A percentile compares a stretch with the other conserved stretches of the same genome.
Evolutionary conservation across 2,329 filamentous ascomycete genomes (phyloP).

Genomic region (Incumbomyces lentus): DNA sequence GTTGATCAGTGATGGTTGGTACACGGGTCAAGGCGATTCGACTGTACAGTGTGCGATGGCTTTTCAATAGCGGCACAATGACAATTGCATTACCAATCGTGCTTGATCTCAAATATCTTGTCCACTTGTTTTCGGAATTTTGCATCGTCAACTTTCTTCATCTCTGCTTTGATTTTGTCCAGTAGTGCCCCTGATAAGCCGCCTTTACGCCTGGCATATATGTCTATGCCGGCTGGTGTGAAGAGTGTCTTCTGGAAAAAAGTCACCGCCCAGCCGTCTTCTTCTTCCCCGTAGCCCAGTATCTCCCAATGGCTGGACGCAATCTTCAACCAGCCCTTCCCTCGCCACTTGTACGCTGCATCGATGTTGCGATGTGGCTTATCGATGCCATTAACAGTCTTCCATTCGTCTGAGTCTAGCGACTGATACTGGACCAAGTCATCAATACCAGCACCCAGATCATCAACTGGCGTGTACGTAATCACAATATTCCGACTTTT

Average conservation of each 20-base stretch:
- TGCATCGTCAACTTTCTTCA: constrained; percentile 42
- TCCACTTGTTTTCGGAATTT: constrained; percentile 44
- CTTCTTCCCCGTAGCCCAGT: constrained; percentile 54
- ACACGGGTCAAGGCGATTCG: constrained; percentile 35
- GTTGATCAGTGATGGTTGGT: constrained; percentile 60
- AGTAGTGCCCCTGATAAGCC: constrained; percentile 52
- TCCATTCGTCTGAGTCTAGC: constrained; percentile 40
- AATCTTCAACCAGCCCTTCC: constrained; percentile 63
- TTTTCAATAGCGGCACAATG: constrained; percentile 1
- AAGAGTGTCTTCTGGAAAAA: constrained; percentile 78
- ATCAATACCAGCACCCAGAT: constrained; percentile 44
- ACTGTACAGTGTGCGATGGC: constrained; percentile 12
- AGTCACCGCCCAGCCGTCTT: constrained; percentile 59
- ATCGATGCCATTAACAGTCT: constrained; percentile 57
- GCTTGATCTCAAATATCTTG: constrained; percentile 38
- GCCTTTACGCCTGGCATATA: constrained; percentile 57
- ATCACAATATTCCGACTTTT: constrained; percentile 70
- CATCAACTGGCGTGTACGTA: constrained; percentile 52
- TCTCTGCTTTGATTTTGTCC: constrained; percentile 43
- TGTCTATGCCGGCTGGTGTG: constrained; percentile 69
- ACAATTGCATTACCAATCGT: constrained; percentile 20
- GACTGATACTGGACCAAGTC: constrained; percentile 64
- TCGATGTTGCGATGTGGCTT: constrained; percentile 29
- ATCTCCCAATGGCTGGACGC: constrained; percentile 72
- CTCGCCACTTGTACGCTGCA: constrained; percentile 63